These are phyloP conservation scores for Myriosclerotinia duriaeana DNA, from an alignment of 2,329 filamentous ascomycete species.

Conservation along the genomic window DNA sequence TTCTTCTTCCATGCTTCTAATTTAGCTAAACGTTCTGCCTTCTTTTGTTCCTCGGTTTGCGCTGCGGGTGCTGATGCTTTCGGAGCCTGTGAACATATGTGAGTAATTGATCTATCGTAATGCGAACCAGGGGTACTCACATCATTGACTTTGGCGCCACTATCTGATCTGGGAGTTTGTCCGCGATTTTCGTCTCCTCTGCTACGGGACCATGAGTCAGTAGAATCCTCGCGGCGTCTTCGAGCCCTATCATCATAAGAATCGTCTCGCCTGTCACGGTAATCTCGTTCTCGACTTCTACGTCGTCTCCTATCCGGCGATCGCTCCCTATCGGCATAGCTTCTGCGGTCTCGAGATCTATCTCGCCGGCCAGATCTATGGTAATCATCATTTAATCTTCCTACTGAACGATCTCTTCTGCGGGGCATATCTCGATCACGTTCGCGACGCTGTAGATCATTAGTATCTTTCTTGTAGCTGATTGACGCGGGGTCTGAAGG, in stretches of 20 bases:
- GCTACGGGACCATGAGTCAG: constrained; percentile 66
- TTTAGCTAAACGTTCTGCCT: constrained; percentile 77
- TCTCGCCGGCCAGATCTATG: constrained; percentile 63
- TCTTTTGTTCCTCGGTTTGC: constrained; percentile 70
- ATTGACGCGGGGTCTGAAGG: constrained; percentile 24
- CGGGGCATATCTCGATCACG: constrained; percentile 61
- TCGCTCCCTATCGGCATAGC: constrained; percentile 57
- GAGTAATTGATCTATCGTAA: constrained; percentile 21
- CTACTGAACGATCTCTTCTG: constrained; percentile 68
- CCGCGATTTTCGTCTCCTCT: constrained; percentile 65
- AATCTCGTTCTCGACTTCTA: constrained; percentile 67
- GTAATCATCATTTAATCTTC: constrained; percentile 64
- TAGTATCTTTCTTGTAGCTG: constrained; percentile 30
- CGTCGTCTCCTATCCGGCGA: constrained; percentile 57
- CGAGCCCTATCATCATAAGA: constrained; percentile 62
- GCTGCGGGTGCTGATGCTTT: constrained; percentile 53
- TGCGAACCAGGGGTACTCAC: constrained; percentile 47
- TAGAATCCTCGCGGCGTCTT: constrained; percentile 66
- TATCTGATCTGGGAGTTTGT: constrained; percentile 52
- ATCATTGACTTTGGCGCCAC: constrained; percentile 51
- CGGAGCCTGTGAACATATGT: constrained; percentile 47
- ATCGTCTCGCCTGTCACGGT: constrained; percentile 69
- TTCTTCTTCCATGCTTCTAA: constrained; percentile 92
- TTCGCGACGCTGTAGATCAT: constrained; percentile 53
- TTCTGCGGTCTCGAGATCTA: constrained; percentile 60